Evolutionary conservation across 2,329 filamentous ascomycete species (phyloP), one percentile per base, ranked within the genome.

Genomic region (Epichloe typhina): DNA sequence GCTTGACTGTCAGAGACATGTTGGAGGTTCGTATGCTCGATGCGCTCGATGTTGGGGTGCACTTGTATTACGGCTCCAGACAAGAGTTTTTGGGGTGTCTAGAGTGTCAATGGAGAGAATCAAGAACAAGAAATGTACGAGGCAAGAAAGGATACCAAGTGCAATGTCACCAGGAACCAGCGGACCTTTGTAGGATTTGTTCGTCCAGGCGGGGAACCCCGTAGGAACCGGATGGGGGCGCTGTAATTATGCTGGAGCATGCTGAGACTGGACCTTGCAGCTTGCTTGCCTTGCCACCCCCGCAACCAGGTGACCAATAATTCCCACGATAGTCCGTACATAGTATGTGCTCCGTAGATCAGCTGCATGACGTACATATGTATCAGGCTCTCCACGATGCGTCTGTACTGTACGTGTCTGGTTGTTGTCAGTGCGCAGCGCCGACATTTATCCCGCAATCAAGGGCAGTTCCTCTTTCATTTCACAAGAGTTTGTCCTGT

Each of bases 1-100:
- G 75, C 66, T 83, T 75, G 56, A 75, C 69, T 51, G 74, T 74
- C 60, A 82, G 61, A 67, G 67, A 54, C 72, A 74, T 74, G 56
- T 45, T 66, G 62, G 47, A 44, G 37, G 19, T 26, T 42, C 37
- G 41, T 21, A 19, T 31, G 19, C 42, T 44, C 42, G 42, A n/a
- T 15, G 21, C 3, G 6, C 3, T 31, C 15, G 35, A 33, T 35
- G 33, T 35, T 37, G 26, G 31, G 4, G n/a, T 6, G 8, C 1
- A 26, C 19, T 26, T 12, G 17, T 19, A 41, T 19, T 33, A 36
- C 19, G 43, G 23, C 19, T 37, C 40, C 12, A 35, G 37, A 39
- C 19, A 39, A 19, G 15, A 11, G 15, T 26, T 5, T 13, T 13
- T 46, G 13, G 33, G 33, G 41, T 33, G 38, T 40, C 8, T 33